These are phyloP conservation scores for Neurospora sp. DNA, from an alignment of 495 filamentous ascomycete species.

Conservation along the genomic window DNA sequence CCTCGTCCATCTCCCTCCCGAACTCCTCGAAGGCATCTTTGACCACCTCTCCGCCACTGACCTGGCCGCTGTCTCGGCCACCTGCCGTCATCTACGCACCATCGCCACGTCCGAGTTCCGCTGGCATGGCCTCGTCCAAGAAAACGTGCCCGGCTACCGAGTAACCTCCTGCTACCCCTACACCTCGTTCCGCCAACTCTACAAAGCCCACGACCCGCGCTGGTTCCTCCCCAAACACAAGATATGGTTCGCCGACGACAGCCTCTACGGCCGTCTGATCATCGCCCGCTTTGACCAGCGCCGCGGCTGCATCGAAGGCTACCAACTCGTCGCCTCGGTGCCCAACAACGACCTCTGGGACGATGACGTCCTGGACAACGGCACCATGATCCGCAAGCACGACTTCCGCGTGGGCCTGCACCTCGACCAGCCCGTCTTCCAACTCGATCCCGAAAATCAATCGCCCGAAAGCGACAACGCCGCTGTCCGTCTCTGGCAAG, in stretches of 20 bases:
- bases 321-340: conserved; percentile 59
- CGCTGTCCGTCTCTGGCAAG: not conserved
- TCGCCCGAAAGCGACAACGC: not conserved
- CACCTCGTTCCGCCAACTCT: conserved; percentile 55
- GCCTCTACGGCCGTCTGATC: conserved; percentile 59
- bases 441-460: conserved; percentile 36
- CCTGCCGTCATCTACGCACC: conserved; percentile 43
- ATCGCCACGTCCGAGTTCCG: conserved; percentile 46
- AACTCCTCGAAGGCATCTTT: conserved; percentile 53
- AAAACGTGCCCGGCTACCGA: conserved; percentile 45
- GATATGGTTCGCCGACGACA: conserved; percentile 75
- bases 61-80: conserved; percentile 42
- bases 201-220: conserved; percentile 60
- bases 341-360: not conserved
- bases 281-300: conserved; percentile 62
- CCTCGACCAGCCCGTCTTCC: conserved; percentile 60
- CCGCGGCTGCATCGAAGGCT: conserved; percentile 68
- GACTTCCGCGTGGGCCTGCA: conserved; percentile 57
- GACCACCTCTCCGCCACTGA: conserved; percentile 49
- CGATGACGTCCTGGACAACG: conserved; percentile 29
- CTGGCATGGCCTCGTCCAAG: conserved; percentile 54
- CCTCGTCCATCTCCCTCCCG: conserved; percentile 46
- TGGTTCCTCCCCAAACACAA: conserved; percentile 77
- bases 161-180: conserved; percentile 48
- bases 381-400: conserved; percentile 69